phyloP scores from a whole-genome alignment of 441 rosid genomes.

The Pelargonium citronellum region DNA sequence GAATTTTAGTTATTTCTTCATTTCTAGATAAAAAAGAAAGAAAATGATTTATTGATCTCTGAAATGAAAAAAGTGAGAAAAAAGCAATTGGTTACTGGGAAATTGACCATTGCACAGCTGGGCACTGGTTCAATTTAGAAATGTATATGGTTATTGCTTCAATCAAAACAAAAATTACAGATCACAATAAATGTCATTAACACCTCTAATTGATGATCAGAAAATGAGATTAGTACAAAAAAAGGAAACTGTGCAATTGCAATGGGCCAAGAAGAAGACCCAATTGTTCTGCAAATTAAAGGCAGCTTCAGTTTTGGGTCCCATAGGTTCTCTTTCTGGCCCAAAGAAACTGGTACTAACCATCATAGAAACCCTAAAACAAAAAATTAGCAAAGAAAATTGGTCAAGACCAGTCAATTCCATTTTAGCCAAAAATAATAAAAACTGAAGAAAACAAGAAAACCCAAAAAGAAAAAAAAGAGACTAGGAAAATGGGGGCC shows the following conservation, averaged over 20 bases:
- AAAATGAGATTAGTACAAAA: not conserved
- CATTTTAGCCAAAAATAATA: not conserved
- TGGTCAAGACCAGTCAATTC: constrained; percentile 7
- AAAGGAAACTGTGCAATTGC: not conserved
- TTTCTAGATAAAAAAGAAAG: too few relatives aligned
- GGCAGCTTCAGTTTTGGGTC: too few relatives aligned
- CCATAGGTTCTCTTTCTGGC: not conserved
- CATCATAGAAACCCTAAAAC: not conserved
- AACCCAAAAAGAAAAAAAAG: not conserved
- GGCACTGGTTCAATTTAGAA: too few relatives aligned
- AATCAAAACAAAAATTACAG: too few relatives aligned
- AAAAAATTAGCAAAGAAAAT: constrained; percentile 1
- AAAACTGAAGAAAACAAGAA: not conserved
- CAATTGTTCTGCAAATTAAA: too few relatives aligned
- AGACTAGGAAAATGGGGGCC: not conserved
- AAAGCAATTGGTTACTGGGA: too few relatives aligned
- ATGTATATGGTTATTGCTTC: too few relatives aligned
- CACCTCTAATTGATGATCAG: constrained; percentile 6
- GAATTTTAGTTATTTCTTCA: too few relatives aligned
- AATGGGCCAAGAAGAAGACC: too few relatives aligned
- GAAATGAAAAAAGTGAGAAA: too few relatives aligned
- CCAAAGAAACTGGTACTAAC: constrained; percentile 1
- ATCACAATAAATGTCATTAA: constrained; percentile 4
- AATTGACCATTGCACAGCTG: too few relatives aligned
- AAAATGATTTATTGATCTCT: too few relatives aligned